These are phyloP conservation scores for Hapsidospora chrysogenum DNA, from an alignment of 495 filamentous ascomycete species.

Conservation along the genomic window DNA sequence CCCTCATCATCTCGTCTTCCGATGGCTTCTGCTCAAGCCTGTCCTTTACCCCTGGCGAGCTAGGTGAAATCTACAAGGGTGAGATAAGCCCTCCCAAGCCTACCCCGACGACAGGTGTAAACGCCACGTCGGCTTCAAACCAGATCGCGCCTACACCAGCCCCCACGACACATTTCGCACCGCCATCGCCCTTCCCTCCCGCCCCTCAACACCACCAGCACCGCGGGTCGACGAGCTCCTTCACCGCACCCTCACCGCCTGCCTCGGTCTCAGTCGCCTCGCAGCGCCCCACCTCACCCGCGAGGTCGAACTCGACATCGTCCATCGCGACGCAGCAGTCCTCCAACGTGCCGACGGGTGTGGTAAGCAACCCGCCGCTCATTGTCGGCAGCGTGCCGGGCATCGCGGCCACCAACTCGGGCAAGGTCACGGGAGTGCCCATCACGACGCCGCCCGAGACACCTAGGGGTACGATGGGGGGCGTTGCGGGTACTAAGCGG, in stretches of 20 bases:
- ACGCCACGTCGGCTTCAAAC: conserved; percentile 27
- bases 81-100: conserved; percentile 37
- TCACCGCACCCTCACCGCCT: conserved; percentile 41
- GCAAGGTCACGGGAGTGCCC: conserved; percentile 33
- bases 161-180: conserved; percentile 39
- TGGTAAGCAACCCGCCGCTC: conserved; percentile 61
- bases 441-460: conserved; percentile 73
- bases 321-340: conserved; percentile 54
- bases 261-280: conserved; percentile 26
- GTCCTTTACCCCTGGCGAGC: conserved; percentile 66
- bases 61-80: conserved; percentile 73
- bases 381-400: conserved; percentile 57
- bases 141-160: conserved; percentile 49
- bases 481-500: conserved; percentile 37
- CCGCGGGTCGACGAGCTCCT: conserved; percentile 28
- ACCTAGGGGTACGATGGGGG: conserved; percentile 36
- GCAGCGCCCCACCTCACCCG: conserved; percentile 52
- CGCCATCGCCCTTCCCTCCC: conserved; percentile 37
- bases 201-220: conserved; percentile 28
- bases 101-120: conserved; percentile 13
- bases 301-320: conserved; percentile 70
- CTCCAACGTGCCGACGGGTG: no score
- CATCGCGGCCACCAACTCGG: conserved; percentile 52
- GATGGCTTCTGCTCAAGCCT: conserved; percentile 95
- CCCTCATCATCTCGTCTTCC: conserved; percentile 86